Evolutionary conservation across 345 rosid genomes (phyloP).

Genomic region (Carallia brachiata): DNA sequence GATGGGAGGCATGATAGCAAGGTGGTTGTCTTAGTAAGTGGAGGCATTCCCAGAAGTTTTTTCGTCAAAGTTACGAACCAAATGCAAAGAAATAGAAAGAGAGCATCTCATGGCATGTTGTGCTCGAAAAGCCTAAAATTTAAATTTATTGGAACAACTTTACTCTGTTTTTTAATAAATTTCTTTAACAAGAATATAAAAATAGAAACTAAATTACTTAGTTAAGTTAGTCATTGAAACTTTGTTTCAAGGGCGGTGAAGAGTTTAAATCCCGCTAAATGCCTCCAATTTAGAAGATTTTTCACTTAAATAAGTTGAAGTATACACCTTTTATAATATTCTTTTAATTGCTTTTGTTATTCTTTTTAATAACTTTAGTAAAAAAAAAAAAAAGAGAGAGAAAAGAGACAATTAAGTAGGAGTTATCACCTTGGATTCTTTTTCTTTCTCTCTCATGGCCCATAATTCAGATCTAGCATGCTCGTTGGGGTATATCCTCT

Average conservation of each 20-base stretch:
- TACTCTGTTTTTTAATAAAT: not conserved
- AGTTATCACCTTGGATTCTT: slow-evolving; percentile 37
- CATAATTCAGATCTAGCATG: slow-evolving; percentile 5
- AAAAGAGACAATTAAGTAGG: not conserved
- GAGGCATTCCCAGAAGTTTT: slow-evolving; percentile 16
- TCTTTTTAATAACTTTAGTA: too few relatives aligned
- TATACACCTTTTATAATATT: too few relatives aligned
- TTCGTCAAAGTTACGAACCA: slow-evolving; percentile 15
- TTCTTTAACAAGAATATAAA: too few relatives aligned
- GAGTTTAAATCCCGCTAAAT: too few relatives aligned
- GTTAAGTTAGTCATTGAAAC: too few relatives aligned
- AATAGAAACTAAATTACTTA: too few relatives aligned
- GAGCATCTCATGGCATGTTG: not conserved
- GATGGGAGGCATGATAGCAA: slow-evolving; percentile 2
- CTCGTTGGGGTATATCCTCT: not conserved
- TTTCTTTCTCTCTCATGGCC: not conserved
- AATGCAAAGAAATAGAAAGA: not conserved
- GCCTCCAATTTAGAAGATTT: too few relatives aligned
- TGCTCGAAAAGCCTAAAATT: too few relatives aligned
- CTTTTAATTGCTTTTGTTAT: too few relatives aligned
- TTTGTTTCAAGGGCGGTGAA: too few relatives aligned
- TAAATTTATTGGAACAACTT: too few relatives aligned
- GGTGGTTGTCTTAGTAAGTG: slow-evolving; percentile 10
- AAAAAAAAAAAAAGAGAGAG: not conserved
- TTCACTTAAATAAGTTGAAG: too few relatives aligned